Conservation (phyloP, 306 rosid genomes). For the Cucumis hystrix region DNA sequence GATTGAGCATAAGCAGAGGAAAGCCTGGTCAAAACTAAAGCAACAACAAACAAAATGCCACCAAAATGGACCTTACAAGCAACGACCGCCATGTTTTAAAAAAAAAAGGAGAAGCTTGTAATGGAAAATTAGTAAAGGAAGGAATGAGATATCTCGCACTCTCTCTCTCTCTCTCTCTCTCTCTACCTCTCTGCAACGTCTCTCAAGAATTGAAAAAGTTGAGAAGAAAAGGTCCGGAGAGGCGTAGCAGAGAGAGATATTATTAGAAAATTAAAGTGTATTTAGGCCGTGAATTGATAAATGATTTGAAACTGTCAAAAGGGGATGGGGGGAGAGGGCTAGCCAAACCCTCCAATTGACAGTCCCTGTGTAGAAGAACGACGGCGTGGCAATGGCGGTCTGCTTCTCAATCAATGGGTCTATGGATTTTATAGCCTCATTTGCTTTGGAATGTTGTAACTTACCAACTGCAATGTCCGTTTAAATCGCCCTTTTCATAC, state of each 20-base stretch:
- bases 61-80: not conserved
- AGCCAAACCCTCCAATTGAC: not conserved
- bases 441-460: not conserved
- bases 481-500: not conserved
- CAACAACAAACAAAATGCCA: not conserved
- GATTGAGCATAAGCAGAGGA: not conserved
- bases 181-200: slow-evolving; percentile 1
- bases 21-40: not conserved
- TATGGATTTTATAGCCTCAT: not conserved
- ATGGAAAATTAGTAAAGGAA: not conserved
- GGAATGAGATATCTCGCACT: not conserved
- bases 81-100: not conserved
- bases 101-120: not conserved
- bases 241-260: not conserved
- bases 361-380: not conserved
- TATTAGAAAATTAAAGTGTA: no score
- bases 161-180: slow-evolving; percentile 7
- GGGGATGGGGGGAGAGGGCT: not conserved
- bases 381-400: not conserved
- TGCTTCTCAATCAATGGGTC: not conserved
- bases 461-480: not conserved
- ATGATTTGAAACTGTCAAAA: not conserved
- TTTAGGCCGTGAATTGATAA: not conserved
- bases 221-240: not conserved
- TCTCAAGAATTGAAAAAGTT: not conserved